Base-by-base conservation (phyloP, 148 eudicot species). In the Fagopyrum homotropicum region DNA sequence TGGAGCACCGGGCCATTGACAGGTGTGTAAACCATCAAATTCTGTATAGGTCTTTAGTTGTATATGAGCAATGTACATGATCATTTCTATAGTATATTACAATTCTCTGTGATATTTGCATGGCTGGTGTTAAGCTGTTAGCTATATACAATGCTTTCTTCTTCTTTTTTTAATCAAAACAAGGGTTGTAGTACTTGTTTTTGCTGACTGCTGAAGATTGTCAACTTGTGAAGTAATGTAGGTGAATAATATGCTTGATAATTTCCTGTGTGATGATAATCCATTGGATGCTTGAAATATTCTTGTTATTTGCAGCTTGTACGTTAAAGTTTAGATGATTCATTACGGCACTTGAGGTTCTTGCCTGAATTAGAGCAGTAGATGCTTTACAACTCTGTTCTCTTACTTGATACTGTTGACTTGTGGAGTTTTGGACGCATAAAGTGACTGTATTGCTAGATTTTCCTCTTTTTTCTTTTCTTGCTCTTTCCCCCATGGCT, bases 1-100 rank as follows among this genome's bases (percentile, higher is more conserved):
- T 95, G 81, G 98, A 92, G 75, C 92, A 81, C 75, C 88, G 91
- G 4, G 81, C 86, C 1, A 81, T 86, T 82, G 91, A 86, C 55
- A 90, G 98, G 98, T 95, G 45, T 35, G 87, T 44, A 35, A 4
- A 66, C 48, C 5, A n/a, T 56, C 66, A 5, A 22, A 26, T 11
- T 59, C 64, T 35, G 11, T 30, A 35, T 14, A 6, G 3, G 4
- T 11, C 45, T 60, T 60, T 22, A 26, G 29, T 17, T 56, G 4
- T 15, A 14, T 52, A 52, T 52, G 9, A 52, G 57, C 0, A n/a
- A 35, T 52, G 56, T 12, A 15, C 16, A 52, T 52, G 56, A 52
- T 15, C 7, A 29, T 22, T 57, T 17, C 63, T 57, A 30, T n/a
- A 17, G 30, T 35, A 1, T 35, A 35, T 35, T 35, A 35, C 40